These are phyloP conservation scores for Evansstolkia leycettana DNA, from an alignment of 495 filamentous ascomycete species.

Conservation along the genomic window DNA sequence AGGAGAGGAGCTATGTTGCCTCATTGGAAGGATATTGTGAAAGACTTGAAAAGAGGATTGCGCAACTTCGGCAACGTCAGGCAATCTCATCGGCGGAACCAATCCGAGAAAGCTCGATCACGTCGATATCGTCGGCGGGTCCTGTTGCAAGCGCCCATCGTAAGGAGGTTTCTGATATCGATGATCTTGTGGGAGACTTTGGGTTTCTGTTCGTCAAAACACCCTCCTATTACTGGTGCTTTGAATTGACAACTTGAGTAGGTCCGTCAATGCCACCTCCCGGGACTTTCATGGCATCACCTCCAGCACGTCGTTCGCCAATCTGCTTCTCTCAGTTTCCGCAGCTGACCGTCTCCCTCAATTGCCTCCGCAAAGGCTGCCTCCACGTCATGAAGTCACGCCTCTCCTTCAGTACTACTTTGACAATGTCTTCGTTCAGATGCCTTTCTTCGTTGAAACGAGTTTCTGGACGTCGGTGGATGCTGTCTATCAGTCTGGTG, in stretches of 20 bases:
- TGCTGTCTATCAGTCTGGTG: constrained; percentile 57
- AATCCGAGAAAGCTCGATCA: constrained; percentile 43
- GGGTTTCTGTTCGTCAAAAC: constrained; percentile 52
- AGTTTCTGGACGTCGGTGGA: constrained; percentile 64
- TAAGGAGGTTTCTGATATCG: constrained; percentile 61
- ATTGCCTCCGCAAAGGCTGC: constrained; percentile 44
- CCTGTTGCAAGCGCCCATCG: constrained; percentile 22
- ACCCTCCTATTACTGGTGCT: background rate
- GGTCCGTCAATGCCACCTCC: constrained; percentile 82
- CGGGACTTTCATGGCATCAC: constrained; percentile 83
- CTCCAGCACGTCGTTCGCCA: constrained; percentile 73
- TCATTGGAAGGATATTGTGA: constrained; percentile 82
- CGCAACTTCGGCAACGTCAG: constrained; percentile 42
- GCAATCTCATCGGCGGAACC: constrained; percentile 46
- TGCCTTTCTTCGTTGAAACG: constrained; percentile 69
- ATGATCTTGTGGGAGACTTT: constrained; percentile 71
- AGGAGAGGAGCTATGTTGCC: constrained; percentile 90
- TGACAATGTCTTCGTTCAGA: constrained; percentile 61
- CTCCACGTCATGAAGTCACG: constrained; percentile 49
- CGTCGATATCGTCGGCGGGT: constrained; percentile 27
- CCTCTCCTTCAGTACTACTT: constrained; percentile 71
- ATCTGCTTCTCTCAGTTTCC: constrained; percentile 64
- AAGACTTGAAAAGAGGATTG: constrained; percentile 62
- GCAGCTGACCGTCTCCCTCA: constrained; percentile 51
- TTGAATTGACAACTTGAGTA: constrained; percentile 17